These are phyloP conservation scores for Fusarium ambrosium DNA, from an alignment of 2,329 filamentous ascomycete genomes.

Conservation along the genomic window DNA sequence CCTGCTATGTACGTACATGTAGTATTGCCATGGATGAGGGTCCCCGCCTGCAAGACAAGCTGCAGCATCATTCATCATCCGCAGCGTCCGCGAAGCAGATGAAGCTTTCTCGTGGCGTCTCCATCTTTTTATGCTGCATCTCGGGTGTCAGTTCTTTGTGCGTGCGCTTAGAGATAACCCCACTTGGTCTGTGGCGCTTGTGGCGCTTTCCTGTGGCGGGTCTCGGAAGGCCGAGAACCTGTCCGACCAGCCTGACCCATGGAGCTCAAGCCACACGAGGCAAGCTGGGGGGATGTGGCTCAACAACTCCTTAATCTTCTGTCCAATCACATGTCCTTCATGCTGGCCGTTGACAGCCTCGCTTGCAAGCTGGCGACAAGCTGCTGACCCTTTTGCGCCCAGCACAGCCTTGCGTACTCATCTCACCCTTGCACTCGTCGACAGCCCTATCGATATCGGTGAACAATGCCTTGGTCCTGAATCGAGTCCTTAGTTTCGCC, in stretches of 20 bases:
- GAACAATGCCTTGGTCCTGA: slow-evolving; percentile 30
- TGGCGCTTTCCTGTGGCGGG: slow-evolving; percentile 1
- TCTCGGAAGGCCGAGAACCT: slow-evolving; percentile 25
- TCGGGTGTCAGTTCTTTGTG: slow-evolving; percentile 3
- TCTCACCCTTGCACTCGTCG: slow-evolving; percentile 12
- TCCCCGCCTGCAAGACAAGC: slow-evolving; percentile 10
- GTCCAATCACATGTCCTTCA: slow-evolving; percentile 36
- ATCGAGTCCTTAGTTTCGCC: not conserved
- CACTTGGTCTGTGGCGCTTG: slow-evolving; percentile 1
- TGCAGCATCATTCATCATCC: slow-evolving; percentile 24
- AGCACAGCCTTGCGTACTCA: slow-evolving; percentile 32
- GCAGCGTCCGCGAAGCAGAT: slow-evolving; percentile 12
- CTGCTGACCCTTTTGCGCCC: slow-evolving; percentile 34
- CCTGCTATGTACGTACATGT: slow-evolving; percentile 1
- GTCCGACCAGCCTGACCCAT: not conserved
- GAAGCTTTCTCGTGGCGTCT: slow-evolving; percentile 15
- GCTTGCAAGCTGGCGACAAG: slow-evolving; percentile 49
- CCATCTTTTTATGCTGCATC: slow-evolving; percentile 12
- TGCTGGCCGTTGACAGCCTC: slow-evolving; percentile 39
- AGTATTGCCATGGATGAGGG: not conserved
- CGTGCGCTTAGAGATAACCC: not conserved
- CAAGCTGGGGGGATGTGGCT: not conserved
- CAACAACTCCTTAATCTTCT: not conserved
- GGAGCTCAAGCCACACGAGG: slow-evolving; percentile 33
- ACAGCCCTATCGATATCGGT: slow-evolving; percentile 10